These are phyloP conservation scores for Tulasnella calospora DNA, from an alignment of 768 basidiomycete genomes.

Conservation along the genomic window DNA sequence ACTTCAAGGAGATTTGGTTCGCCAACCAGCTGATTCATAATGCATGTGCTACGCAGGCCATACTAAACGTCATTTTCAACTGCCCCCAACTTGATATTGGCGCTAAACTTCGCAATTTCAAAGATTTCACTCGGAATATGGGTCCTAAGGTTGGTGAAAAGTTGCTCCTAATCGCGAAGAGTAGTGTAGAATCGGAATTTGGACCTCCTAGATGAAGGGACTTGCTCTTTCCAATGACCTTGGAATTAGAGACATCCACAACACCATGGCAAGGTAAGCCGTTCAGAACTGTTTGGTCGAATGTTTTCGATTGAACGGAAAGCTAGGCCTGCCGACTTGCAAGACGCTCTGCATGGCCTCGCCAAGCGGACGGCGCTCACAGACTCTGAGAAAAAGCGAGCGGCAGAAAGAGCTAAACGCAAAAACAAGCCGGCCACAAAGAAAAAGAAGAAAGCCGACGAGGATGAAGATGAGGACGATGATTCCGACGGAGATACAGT, in stretches of 20 bases:
- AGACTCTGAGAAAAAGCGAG: slow-evolving; percentile 38
- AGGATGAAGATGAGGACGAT: slow-evolving; percentile 34
- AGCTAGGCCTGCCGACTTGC: slow-evolving; percentile 50
- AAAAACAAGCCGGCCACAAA: slow-evolving; percentile 29
- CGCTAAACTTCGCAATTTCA: slow-evolving; percentile 43
- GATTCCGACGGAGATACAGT: slow-evolving; percentile 40
- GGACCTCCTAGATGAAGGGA: slow-evolving; percentile 52
- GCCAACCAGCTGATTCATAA: slow-evolving; percentile 64
- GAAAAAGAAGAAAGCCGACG: slow-evolving; percentile 34
- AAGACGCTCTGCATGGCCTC: slow-evolving; percentile 47
- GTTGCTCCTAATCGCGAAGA: neutral
- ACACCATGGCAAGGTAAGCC: slow-evolving; percentile 53
- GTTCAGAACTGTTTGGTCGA: neutral
- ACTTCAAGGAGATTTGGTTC: slow-evolving; percentile 47
- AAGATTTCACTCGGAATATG: slow-evolving; percentile 51
- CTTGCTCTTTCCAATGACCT: slow-evolving; percentile 56
- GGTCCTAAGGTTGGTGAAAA: slow-evolving; percentile 48
- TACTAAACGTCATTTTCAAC: slow-evolving; percentile 58
- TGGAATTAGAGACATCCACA: slow-evolving; percentile 52
- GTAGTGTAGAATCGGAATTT: neutral
- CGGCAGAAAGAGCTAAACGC: slow-evolving; percentile 39
- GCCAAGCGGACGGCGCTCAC: slow-evolving; percentile 44
- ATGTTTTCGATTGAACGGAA: neutral
- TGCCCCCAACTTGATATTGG: slow-evolving; percentile 51
- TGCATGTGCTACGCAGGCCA: slow-evolving; percentile 59